phyloP scores from a whole-genome alignment of 345 rosid genomes.

The Camelina hispida region DNA sequence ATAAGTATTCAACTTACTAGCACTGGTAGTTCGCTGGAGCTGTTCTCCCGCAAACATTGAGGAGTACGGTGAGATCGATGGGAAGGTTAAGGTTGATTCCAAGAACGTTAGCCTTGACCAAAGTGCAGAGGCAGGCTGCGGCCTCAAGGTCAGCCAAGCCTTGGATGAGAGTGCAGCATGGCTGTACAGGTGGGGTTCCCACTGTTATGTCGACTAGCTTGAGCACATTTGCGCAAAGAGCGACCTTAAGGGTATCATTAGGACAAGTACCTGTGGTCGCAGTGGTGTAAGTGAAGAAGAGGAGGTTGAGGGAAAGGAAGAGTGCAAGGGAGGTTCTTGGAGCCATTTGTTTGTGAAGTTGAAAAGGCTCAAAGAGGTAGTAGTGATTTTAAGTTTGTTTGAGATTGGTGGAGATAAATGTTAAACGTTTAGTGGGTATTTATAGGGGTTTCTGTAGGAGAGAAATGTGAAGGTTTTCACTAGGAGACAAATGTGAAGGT shows the following conservation, averaged over 20 bases:
- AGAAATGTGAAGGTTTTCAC: no score
- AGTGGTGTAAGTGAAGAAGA: conserved; percentile 52
- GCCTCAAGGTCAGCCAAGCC: conserved; percentile 59
- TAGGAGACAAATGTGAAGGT: no score
- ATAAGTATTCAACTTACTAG: conserved; percentile 29
- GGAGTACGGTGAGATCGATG: conserved; percentile 47
- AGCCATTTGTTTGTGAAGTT: conserved; percentile 45
- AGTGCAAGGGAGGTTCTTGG: conserved; percentile 55
- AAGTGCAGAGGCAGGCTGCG: conserved; percentile 61
- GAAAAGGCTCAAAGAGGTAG: conserved; percentile 7
- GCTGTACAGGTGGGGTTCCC: conserved; percentile 47
- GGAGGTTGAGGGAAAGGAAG: conserved; percentile 55
- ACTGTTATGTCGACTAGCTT: conserved; percentile 43
- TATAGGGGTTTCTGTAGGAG: conserved; percentile 4
- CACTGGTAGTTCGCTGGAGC: conserved; percentile 48
- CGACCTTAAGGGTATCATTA: conserved; percentile 46
- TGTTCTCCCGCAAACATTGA: conserved; percentile 47
- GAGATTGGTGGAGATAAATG: conserved; percentile 31
- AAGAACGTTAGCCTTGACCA: conserved; percentile 47
- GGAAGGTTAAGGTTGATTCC: conserved; percentile 57
- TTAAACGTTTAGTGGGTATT: conserved; percentile 26
- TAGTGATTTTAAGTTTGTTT: background rate
- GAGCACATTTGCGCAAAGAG: conserved; percentile 48
- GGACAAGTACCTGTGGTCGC: conserved; percentile 50
- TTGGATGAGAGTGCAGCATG: conserved; percentile 51